Evolutionary conservation across 148 eudicot genomes (phyloP), one percentile per base, ranked within the genome.

Genomic region (Vaccinium macrocarpon): DNA sequence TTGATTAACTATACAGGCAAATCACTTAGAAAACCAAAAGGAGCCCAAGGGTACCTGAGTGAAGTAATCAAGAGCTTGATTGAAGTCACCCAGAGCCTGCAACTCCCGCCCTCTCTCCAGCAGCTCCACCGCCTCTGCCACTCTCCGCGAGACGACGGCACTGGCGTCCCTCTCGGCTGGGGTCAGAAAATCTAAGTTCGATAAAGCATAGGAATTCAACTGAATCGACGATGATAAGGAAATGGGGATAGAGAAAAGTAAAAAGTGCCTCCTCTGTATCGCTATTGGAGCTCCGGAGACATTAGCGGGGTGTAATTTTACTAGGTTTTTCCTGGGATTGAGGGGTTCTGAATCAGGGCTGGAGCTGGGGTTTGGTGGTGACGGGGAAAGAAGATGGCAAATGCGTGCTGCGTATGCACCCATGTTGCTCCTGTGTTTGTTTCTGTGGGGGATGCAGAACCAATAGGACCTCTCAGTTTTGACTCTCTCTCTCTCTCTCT

Each of bases 81-180:
- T 62, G 53, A 82, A 88, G 62, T 88, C 87, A 61, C 89, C 89
- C 82, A 75, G 87, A 73, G 89, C 87, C 87, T 88, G 89, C 83
- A 83, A 88, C 46, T 85, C 85, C 76, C 82, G 76, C 15, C 85
- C 89, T 53, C 78, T 85, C 81, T 88, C 89, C 27, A 88, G 84
- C 79, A 88, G 62, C 81, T 80, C 82, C 50, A 88, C 85, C 11
- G 89, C 89, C 73, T 85, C 87, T 0, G 75, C 71, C 8, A 88
- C 87, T 80, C 89, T 82, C 74, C 42, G 81, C 4, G 84, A 78
- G n/a, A 88, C 84, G 57, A 21, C 76, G 5, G 78, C 55, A 73
- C 89, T 88, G 1, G 87, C 87, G 23, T 83, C 87, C 70, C 81
- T 85, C 81, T 83, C 87, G 38, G 82, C 89, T 15, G 80, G 81